Conservation (phyloP, 129 eudicot genomes). For the Saposhnikovia divaricata region DNA sequence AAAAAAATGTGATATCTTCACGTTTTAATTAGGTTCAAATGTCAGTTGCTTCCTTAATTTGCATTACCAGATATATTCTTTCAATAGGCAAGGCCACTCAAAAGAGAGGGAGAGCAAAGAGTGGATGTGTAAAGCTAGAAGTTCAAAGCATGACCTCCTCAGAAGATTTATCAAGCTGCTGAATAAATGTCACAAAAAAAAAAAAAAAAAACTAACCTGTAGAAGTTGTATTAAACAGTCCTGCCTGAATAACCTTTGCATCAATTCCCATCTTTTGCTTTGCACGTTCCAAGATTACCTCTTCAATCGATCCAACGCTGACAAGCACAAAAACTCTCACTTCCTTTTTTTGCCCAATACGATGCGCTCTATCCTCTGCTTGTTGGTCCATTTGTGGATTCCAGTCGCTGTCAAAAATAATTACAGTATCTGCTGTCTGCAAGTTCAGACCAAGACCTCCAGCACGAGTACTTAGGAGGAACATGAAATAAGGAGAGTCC, state of each 20-base stretch:
- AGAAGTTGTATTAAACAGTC: conserved; percentile 91
- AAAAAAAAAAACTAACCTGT: conserved; percentile 50
- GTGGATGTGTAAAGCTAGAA: background rate
- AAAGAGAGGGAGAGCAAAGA: background rate
- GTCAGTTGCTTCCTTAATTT: background rate
- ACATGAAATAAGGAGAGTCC: conserved; percentile 86
- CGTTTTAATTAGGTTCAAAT: background rate
- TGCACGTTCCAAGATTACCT: conserved; percentile 91
- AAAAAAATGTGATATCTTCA: background rate
- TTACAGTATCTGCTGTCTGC: conserved; percentile 95
- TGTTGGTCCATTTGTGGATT: conserved; percentile 98
- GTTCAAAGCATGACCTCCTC: background rate
- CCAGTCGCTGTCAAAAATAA: conserved; percentile 97
- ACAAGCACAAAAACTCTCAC: conserved; percentile 94
- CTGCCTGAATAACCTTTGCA: conserved; percentile 99
- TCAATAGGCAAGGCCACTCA: background rate
- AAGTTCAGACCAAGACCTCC: conserved; percentile 96
- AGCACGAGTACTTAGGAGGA: conserved; percentile 91
- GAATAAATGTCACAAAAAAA: conserved; percentile 49
- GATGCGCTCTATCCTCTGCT: conserved; percentile 98
- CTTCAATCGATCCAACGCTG: conserved; percentile 95
- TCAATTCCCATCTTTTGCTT: conserved; percentile 99
- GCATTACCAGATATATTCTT: background rate
- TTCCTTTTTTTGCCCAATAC: conserved; percentile 95
- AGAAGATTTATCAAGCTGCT: conserved; percentile 16